Evolutionary conservation across 768 basidiomycete species (phyloP).

Genomic region (Mycena olivaceomarginata): DNA sequence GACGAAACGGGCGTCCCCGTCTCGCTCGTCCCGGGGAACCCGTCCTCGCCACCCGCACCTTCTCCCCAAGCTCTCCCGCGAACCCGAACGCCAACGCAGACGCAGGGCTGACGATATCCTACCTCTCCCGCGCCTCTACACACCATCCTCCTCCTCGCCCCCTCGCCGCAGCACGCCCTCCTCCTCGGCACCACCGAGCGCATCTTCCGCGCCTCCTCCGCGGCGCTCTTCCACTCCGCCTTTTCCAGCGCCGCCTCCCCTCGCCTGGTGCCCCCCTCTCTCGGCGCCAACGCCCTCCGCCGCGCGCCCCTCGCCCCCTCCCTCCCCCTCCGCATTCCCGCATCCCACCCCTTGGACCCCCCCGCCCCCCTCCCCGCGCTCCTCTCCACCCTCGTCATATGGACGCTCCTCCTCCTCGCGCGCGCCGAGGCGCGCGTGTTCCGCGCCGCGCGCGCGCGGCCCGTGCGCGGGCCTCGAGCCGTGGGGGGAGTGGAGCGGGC

Average conservation of each 20-base stretch:
- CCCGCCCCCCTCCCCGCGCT: slow-evolving; percentile 35
- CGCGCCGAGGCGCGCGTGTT: slow-evolving; percentile 63
- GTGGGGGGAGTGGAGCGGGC: slow-evolving; percentile 69
- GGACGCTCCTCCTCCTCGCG: slow-evolving; percentile 53
- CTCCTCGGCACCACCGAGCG: slow-evolving; percentile 62
- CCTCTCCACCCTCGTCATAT: slow-evolving; percentile 46
- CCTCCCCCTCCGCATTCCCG: slow-evolving; percentile 43
- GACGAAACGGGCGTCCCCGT: slow-evolving; percentile 59
- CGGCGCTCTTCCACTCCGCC: slow-evolving; percentile 57
- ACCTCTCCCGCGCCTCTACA: slow-evolving; percentile 69
- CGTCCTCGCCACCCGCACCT: slow-evolving; percentile 50
- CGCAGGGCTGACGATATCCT: slow-evolving; percentile 58
- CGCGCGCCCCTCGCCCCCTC: not conserved
- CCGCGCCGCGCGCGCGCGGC: slow-evolving; percentile 60
- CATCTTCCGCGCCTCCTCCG: slow-evolving; percentile 60
- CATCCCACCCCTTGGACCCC: slow-evolving; percentile 53
- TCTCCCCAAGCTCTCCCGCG: slow-evolving; percentile 30
- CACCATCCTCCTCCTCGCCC: slow-evolving; percentile 64
- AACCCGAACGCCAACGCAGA: not conserved
- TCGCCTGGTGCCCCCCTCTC: slow-evolving; percentile 32
- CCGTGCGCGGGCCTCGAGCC: slow-evolving; percentile 73
- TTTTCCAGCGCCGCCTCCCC: slow-evolving; percentile 50
- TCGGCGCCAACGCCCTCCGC: slow-evolving; percentile 30
- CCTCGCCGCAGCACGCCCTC: slow-evolving; percentile 65
- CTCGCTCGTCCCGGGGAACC: slow-evolving; percentile 61